Conservation (phyloP, 768 basidiomycete species). For the Mycena metata region DNA sequence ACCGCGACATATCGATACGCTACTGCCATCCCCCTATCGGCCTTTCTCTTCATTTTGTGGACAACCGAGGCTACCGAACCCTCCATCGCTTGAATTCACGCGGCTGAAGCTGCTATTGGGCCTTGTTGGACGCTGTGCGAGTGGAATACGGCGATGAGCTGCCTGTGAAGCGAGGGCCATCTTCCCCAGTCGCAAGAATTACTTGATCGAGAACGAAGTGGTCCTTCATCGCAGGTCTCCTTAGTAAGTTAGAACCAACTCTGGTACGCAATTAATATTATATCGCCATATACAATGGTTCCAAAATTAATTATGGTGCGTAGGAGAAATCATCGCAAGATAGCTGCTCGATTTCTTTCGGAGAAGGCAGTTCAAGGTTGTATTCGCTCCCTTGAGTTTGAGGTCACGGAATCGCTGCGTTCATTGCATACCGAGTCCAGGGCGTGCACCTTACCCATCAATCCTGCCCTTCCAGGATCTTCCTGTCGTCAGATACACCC, state of each 20-base stretch:
- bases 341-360: constrained; percentile 41
- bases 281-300: no score
- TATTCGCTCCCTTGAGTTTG: constrained; percentile 36
- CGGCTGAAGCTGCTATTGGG: no score
- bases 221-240: constrained; percentile 41
- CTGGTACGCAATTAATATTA: constrained; percentile 37
- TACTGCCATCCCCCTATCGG: no score
- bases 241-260: constrained; percentile 43
- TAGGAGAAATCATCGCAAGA: constrained; percentile 44
- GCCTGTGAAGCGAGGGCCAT: constrained; percentile 43
- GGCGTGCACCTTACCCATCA: constrained; percentile 36
- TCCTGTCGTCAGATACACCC: constrained; percentile 38
- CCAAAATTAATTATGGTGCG: no score
- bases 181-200: constrained; percentile 44
- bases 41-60: no score
- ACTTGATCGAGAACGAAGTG: constrained; percentile 46
- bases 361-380: constrained; percentile 38
- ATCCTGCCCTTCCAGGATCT: constrained; percentile 43
- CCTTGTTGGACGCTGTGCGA: no score
- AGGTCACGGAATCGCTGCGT: constrained; percentile 38
- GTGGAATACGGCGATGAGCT: no score
- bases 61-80: no score
- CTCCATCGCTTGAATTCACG: no score
- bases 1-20: no score
- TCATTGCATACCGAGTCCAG: constrained; percentile 34